Base-by-base conservation (phyloP, 495 filamentous ascomycete genomes). In the Aspergillus wentii region DNA sequence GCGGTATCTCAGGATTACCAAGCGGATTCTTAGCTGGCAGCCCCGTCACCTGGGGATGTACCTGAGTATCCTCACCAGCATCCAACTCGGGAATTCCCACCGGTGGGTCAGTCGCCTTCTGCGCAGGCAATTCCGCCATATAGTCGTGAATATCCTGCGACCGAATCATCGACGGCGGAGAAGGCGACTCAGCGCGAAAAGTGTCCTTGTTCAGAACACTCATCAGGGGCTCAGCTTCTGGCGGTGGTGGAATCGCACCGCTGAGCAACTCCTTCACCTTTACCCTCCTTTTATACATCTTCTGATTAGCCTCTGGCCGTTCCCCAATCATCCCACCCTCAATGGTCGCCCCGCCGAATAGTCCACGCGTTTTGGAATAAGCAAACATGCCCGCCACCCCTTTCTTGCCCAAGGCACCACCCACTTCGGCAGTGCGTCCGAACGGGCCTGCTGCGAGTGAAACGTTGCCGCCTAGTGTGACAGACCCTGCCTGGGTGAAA, bases 281-380 rank as follows among this genome's bases (percentile, higher is more conserved):
- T 52, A 85, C 70, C 13, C 75, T 75, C 29, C 75, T 73, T 27
- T 85, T 82, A 62, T 98, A 98, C 13, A 97, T 70, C 61, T 92
- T 95, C 57, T 86, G 81, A 52, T 96, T 97, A 17, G 92, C 88
- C 56, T 89, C 85, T 42, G 83, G 77, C 17, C 90, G 78, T 64
- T 97, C 92, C 22, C 90, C 76, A 26, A 98, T 76, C n/a, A 80
- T 79, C 11, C 79, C 82, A 6, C 88, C 91, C 57, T 97, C 91
- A 26, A 94, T 63, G 28, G 82, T 89, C 14, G 94, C 82, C 33
- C 92, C 92, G 1, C 88, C 91, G 48, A 95, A 97, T 8, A 96
- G 56, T 1, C 91, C 89, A 56, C 94, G 92, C 9, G 92, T 96
- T 67, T 95, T 95, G 49, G 79, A 85, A 63, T 95, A 98, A 35